A percentile compares a stretch with the other conserved stretches of the same genome.
These are phyloP conservation scores for Microcera coccophila DNA, from an alignment of 2,329 filamentous ascomycete genomes.

Conservation along the genomic window DNA sequence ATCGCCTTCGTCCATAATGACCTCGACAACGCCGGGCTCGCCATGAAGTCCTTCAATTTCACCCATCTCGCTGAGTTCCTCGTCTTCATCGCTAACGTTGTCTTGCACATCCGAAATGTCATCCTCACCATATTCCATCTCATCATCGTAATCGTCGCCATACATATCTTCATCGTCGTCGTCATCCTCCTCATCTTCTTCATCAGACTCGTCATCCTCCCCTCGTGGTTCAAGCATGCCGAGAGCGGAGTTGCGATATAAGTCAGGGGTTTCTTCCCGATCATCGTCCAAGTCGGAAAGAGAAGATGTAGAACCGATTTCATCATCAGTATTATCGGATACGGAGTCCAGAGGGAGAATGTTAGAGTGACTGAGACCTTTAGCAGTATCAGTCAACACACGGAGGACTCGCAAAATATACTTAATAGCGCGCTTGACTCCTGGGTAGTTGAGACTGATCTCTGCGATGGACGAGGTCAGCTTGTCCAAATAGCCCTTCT, in stretches of 20 bases:
- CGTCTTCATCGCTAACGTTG: slow-evolving; percentile 85
- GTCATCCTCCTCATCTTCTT: slow-evolving; percentile 68
- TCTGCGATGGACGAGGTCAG: slow-evolving; percentile 91
- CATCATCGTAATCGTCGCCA: slow-evolving; percentile 82
- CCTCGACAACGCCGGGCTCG: slow-evolving; percentile 61
- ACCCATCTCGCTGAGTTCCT: slow-evolving; percentile 77
- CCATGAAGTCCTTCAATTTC: slow-evolving; percentile 72
- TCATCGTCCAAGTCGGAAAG: slow-evolving; percentile 83
- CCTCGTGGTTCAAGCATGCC: slow-evolving; percentile 87
- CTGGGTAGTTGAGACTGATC: slow-evolving; percentile 90
- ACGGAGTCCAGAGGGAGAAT: slow-evolving; percentile 65
- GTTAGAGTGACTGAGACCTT: slow-evolving; percentile 76
- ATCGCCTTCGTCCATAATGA: slow-evolving; percentile 75
- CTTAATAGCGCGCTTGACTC: slow-evolving; percentile 90
- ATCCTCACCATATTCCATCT: slow-evolving; percentile 86
- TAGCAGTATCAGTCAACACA: slow-evolving; percentile 80
- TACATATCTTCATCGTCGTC: slow-evolving; percentile 89
- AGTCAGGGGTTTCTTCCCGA: slow-evolving; percentile 90
- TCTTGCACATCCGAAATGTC: slow-evolving; percentile 79
- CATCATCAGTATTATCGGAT: slow-evolving; percentile 72
- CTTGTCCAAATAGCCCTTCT: slow-evolving; percentile 90
- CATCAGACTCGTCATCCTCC: slow-evolving; percentile 77
- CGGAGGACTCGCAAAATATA: slow-evolving; percentile 90
- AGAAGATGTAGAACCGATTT: slow-evolving; percentile 82
- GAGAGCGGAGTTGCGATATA: slow-evolving; percentile 93